Evolutionary conservation across 148 eudicot species (phyloP), one percentile per base, ranked within the genome.

Genomic region (Diospyros kaki): DNA sequence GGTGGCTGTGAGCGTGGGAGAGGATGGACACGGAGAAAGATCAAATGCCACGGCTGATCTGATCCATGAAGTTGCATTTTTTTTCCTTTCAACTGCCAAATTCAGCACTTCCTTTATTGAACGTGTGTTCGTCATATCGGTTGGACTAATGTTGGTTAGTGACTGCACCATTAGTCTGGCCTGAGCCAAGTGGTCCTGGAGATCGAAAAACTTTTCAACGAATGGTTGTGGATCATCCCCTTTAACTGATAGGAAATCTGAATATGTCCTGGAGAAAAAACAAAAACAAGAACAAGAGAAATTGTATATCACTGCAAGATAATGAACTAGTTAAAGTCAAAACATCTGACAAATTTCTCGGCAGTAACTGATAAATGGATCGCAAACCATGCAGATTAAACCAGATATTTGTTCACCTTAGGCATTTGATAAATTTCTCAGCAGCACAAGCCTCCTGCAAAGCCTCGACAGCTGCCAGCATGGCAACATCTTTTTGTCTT

Each of bases 401-500:
- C 10, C 7, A 53, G 56, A 53, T 12, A 53, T 53, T 53, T 6
- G 2, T 12, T 5, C 56, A 53, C 56, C 11, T 9, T 5, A 9
- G 9, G 56, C 56, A 53, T 9, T 82, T 83, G 69, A 82, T 73
- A 79, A 88, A 63, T 82, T 84, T 88, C 53, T 88, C 89, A 39
- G 91, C 85, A 69, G 85, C 86, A 71, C 87, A 86, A 66, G 88
- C 91, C 66, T 88, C 91, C 61, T 88, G 91, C 73, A 88, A 41
- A 69, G 91, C 88, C 75, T 81, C 88, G 79, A 78, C 80, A 45
- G 91, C 87, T 54, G 85, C 85, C 73, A 66, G 69, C 73, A 84
- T 58, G 58, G 87, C 83, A 75, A 52, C 66, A 73, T 87, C 87
- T 73, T 85, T 85, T 48, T 85, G 83, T 76, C 69, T 81, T 56